Base-by-base conservation (phyloP, 1,139 yeast genomes). In the Hansenula sp. region DNA sequence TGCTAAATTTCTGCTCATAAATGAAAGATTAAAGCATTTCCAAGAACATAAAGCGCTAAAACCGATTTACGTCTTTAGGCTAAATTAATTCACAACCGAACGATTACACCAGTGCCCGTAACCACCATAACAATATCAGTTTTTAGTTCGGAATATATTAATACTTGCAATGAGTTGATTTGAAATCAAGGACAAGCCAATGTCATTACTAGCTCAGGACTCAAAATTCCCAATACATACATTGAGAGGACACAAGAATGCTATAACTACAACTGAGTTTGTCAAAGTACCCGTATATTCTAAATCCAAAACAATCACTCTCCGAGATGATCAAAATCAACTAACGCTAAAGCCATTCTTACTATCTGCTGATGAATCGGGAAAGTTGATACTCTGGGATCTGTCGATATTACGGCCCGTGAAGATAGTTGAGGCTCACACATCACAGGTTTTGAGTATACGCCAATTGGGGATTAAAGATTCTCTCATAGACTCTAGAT, bases 301-400 rank as follows among this genome's bases (percentile, higher is more conserved):
- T 13, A 36, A 5, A 9, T 11, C 16, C 5, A 36, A 36, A n/a
- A 36, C 38, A 3, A 36, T 36, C 3, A 36, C 38, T 5, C 9
- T 36, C 5, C 24, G 28, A n/a, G 21, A 16, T 12, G 33, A 16
- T 2, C 3, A 15, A 1, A 32, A 27, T 4, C 5, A 35, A n/a
- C 33, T 38, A 24, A 39, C 40, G 13, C 43, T 50, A 16, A 52
- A 55, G 36, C 58, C 61, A n/a, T 53, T 53, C 15, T 44, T 72
- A 3, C 47, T 70, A 1, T 63, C 75, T 1, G 70, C 66, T 2
- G 84, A 78, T 56, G 70, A 71, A 21, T 55, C 65, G 1, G 86
- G 86, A 0, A 61, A 67, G 59, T 53, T 77, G 1, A 66, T 72
- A 2, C 62, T 78, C 62, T 80, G 85, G 86, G 72, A 77, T 50